A percentile compares a stretch with the other conserved stretches of the same genome.
Evolutionary conservation across 108 stramenopile species (phyloP).

Genomic region (Schizochytrium sp.): DNA sequence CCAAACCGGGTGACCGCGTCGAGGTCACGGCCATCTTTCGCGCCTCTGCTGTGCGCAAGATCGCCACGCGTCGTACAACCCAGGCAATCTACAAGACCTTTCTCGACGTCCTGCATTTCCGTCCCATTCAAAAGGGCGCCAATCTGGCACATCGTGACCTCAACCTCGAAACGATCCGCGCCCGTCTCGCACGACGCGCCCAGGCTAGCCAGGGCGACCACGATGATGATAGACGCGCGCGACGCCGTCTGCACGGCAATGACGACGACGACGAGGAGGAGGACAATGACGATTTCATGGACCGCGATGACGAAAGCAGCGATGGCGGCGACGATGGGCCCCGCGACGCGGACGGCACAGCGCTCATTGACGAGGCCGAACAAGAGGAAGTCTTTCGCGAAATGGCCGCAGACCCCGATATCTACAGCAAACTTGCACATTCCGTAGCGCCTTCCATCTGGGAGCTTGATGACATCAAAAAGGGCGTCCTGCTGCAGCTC

Average conservation of each 20-base stretch:
- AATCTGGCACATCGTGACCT: not conserved
- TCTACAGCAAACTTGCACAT: constrained; percentile 70
- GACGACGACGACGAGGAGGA: too few species aligned
- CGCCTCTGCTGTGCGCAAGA: constrained; percentile 76
- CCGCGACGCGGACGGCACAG: not conserved
- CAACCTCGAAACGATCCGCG: not conserved
- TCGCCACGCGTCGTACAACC: constrained; percentile 75
- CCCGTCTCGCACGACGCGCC: constrained; percentile 17
- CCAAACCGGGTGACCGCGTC: constrained; percentile 89
- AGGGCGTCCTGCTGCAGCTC: constrained; percentile 88
- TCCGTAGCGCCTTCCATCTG: constrained; percentile 94
- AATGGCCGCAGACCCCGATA: constrained; percentile 47
- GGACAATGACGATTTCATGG: too few species aligned
- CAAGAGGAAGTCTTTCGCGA: constrained; percentile 20
- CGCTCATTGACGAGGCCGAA: not conserved
- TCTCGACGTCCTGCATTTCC: constrained; percentile 92
- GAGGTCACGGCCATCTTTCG: constrained; percentile 93
- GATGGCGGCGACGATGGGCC: not conserved
- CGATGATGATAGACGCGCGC: not conserved
- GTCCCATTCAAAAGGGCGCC: constrained; percentile 32
- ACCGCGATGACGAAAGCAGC: too few species aligned
- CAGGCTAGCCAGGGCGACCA: constrained; percentile 17
- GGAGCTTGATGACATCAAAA: constrained; percentile 97
- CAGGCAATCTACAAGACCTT: constrained; percentile 92
- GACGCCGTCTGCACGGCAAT: too few species aligned